Evolutionary conservation across 495 filamentous ascomycete species (phyloP).

Genomic region (Aspergillus nidulans): DNA sequence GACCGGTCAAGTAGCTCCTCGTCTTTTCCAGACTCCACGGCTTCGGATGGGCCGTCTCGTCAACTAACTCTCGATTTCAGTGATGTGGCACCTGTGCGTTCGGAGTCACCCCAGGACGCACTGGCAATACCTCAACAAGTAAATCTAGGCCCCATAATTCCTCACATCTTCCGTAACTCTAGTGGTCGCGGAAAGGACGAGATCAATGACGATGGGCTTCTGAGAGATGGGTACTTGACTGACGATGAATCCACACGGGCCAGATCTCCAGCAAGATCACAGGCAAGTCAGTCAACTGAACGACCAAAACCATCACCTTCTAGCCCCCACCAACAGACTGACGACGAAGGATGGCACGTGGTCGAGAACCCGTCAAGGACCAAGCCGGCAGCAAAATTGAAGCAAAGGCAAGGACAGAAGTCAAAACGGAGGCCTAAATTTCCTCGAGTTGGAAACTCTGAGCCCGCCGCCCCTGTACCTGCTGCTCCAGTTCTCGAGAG

Average conservation of each 20-base stretch:
- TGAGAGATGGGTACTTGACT: slow-evolving; percentile 38
- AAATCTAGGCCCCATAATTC: slow-evolving; percentile 32
- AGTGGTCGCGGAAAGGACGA: slow-evolving; percentile 10
- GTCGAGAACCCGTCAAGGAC: slow-evolving; percentile 27
- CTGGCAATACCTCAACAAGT: slow-evolving; percentile 20
- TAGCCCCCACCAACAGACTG: slow-evolving; percentile 24
- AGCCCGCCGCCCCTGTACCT: too few relatives aligned
- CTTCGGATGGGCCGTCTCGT: slow-evolving; percentile 32
- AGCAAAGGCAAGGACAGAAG: background rate
- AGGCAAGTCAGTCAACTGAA: slow-evolving; percentile 31
- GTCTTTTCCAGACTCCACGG: slow-evolving; percentile 35
- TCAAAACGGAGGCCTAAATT: slow-evolving; percentile 17
- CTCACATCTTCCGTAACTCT: slow-evolving; percentile 34
- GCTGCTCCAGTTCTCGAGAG: slow-evolving; percentile 33
- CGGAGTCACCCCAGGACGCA: slow-evolving; percentile 35
- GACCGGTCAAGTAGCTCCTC: slow-evolving; percentile 65
- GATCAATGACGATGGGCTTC: background rate
- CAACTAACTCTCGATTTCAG: slow-evolving; percentile 32
- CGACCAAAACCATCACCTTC: slow-evolving; percentile 27
- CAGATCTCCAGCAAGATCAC: slow-evolving; percentile 33
- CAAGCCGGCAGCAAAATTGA: background rate
- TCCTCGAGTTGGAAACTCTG: slow-evolving; percentile 28
- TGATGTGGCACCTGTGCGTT: slow-evolving; percentile 24
- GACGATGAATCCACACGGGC: slow-evolving; percentile 32
- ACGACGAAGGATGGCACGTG: slow-evolving; percentile 37